Conservation (phyloP, 2,329 filamentous ascomycete species). For the Eurotiales sp. region DNA sequence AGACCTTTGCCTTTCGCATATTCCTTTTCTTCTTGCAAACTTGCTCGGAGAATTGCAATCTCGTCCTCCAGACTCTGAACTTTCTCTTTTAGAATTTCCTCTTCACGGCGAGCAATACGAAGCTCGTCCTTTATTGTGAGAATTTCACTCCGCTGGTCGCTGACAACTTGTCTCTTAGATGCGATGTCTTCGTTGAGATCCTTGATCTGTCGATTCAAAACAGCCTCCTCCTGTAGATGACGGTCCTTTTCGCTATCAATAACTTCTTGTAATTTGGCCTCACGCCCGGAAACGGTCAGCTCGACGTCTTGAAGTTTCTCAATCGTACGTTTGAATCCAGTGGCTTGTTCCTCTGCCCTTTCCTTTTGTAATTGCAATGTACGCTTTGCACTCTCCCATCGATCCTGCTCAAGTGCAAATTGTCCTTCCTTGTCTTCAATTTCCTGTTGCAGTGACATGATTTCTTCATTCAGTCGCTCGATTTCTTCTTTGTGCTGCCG, state of each 20-base stretch:
- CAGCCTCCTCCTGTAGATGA: constrained; percentile 66
- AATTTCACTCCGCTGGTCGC: constrained; percentile 63
- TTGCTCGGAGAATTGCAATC: constrained; percentile 67
- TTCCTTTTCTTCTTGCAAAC: constrained; percentile 62
- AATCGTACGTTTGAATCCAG: constrained; percentile 66
- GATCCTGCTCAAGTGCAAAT: constrained; percentile 67
- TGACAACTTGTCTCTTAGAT: constrained; percentile 61
- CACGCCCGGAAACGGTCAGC: constrained; percentile 64
- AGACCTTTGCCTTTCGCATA: constrained; percentile 56
- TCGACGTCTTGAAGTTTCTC: constrained; percentile 66
- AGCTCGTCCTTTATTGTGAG: constrained; percentile 65
- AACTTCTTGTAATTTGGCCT: constrained; percentile 63
- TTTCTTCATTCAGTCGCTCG: constrained; percentile 53
- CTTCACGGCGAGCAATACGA: constrained; percentile 62
- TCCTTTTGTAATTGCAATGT: constrained; percentile 63
- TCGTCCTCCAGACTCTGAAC: constrained; percentile 69
- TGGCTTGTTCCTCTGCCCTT: constrained; percentile 64
- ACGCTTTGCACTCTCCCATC: constrained; percentile 66
- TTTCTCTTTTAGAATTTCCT: constrained; percentile 61
- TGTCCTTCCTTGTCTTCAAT: constrained; percentile 67
- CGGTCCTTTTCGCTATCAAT: constrained; percentile 68
- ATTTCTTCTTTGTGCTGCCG: constrained; percentile 54
- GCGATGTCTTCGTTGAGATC: constrained; percentile 69
- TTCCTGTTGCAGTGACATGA: constrained; percentile 60
- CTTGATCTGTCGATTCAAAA: constrained; percentile 69